phyloP scores from a whole-genome alignment of 306 rosid genomes.

The Gleditsia sinensis region DNA sequence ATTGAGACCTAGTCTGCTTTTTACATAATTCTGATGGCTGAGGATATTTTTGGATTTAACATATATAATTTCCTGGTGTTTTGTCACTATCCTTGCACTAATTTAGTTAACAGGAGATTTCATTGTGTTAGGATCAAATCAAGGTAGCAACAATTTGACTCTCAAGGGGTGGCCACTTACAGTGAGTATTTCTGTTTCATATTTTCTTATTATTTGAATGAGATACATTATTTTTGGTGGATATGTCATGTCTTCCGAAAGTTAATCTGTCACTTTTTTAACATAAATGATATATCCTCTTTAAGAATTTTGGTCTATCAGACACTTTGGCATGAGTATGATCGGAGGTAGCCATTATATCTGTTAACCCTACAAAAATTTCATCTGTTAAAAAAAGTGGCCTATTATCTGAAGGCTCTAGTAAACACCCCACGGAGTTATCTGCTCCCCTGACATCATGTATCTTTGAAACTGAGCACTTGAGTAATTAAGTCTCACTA shows the following conservation, averaged over 20 bases:
- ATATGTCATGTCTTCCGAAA: not conserved
- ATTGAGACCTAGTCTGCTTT: not conserved
- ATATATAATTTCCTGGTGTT: not conserved
- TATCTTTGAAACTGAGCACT: conserved; percentile 18
- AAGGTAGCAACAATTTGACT: conserved; percentile 92
- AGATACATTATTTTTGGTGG: not conserved
- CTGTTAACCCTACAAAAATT: conserved; percentile 19
- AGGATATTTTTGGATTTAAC: conserved; percentile 26
- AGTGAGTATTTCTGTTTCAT: conserved; percentile 49
- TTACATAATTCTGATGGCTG: not conserved
- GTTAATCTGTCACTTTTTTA: not conserved
- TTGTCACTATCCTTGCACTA: conserved; percentile 7
- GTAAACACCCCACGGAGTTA: not conserved
- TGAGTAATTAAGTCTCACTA: conserved; percentile 4
- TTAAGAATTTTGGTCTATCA: not conserved
- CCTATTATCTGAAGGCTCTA: conserved; percentile 5
- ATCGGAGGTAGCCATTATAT: not conserved
- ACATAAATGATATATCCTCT: not conserved
- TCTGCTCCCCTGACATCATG: not conserved
- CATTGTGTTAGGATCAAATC: conserved; percentile 82
- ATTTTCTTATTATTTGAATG: conserved; percentile 4
- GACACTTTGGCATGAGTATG: not conserved
- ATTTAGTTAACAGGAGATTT: conserved; percentile 36
- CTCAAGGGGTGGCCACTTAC: conserved; percentile 99
- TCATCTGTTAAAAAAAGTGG: conserved; percentile 22